Base-by-base conservation (phyloP, 108 stramenopile genomes). In the Parietichytrium sp. region DNA sequence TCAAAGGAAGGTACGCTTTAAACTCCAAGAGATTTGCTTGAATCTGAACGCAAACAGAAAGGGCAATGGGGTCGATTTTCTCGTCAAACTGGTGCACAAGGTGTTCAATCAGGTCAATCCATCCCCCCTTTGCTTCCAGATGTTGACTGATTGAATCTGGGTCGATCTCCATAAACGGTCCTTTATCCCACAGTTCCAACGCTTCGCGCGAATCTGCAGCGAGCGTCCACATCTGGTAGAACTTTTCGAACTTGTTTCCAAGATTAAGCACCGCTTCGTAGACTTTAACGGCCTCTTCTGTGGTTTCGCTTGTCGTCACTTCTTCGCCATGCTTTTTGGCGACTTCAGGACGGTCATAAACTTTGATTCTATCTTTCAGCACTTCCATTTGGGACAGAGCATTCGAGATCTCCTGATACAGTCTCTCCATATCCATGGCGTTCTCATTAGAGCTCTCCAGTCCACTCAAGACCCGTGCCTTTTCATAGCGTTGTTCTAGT, bases 131-230 rank as follows among this genome's bases (percentile, higher is more conserved):
- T 7, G 49, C 18, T 18, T 25, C 61, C 36, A 72, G 36, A 27
- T 45, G 61, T 42, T 72, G 38, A 0, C 16, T 15, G 38, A 38
- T 42, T 10, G 36, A 7, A 25, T 72, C 61, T 6, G 61, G 16
- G 20, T 38, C 33, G 23, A 72, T 23, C 7, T 25, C 15, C 0
- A 25, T 12, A 27, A 72, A 72, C 1, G 20, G n/a, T n/a, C 15
- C 61, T 7, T 25, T 10, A 12, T 42, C 38, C 61, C 61, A 72
- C 33, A 25, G 7, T 20, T 72, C 38, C 10, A 72, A 2, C 0
- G 61, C 33, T 25, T 72, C 61, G 20, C 61, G 61, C 3, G 61
- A 31, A 20, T 72, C 61, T 47, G 61, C 61, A 16, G 45, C 61
- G 20, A 72, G 36, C n/a, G 61, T 45, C 61, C 61, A 72, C 15